A percentile compares a stretch with the other conserved stretches of the same genome.
Evolutionary conservation across 2,329 filamentous ascomycete species (phyloP).

Genomic region (Alternaria solani): DNA sequence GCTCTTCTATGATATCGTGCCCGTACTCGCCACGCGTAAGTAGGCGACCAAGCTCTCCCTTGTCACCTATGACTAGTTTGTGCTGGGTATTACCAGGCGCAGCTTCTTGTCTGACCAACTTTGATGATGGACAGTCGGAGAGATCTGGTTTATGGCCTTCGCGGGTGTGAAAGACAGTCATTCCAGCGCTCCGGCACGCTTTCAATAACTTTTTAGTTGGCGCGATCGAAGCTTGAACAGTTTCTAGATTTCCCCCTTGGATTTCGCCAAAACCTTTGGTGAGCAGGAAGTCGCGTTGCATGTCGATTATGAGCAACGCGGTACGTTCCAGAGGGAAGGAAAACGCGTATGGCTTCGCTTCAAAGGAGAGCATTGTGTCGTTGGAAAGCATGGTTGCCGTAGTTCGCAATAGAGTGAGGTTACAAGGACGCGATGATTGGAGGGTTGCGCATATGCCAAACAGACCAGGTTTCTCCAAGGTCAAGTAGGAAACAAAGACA

Average conservation of each 20-base stretch:
- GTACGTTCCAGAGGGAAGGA: conserved; percentile 57
- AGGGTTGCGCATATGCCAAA: background rate
- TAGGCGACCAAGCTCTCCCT: conserved; percentile 62
- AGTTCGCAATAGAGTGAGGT: conserved; percentile 2
- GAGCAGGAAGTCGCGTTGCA: conserved; percentile 63
- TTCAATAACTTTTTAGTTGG: conserved; percentile 55
- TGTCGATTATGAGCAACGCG: conserved; percentile 61
- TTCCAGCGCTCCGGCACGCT: conserved; percentile 52
- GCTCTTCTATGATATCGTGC: conserved; percentile 64
- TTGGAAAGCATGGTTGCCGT: conserved; percentile 8
- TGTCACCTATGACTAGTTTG: conserved; percentile 60
- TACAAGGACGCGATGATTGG: background rate
- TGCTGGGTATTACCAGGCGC: conserved; percentile 57
- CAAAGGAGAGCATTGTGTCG: conserved; percentile 31
- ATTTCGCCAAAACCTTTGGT: conserved; percentile 61
- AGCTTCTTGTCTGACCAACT: conserved; percentile 59
- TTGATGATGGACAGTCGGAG: conserved; percentile 62
- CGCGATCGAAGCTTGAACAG: conserved; percentile 51
- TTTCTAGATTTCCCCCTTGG: conserved; percentile 56
- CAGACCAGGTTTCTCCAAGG: background rate
- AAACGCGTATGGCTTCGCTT: conserved; percentile 58
- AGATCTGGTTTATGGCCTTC: conserved; percentile 62
- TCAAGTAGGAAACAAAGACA: background rate
- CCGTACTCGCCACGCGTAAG: conserved; percentile 63
- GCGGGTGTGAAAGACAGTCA: conserved; percentile 60